Percentiles rank a stretch among this genome's conserved stretches.
phyloP scores from a whole-genome alignment of 164 flowering plant genomes.

The Stephania yunnanensis region DNA sequence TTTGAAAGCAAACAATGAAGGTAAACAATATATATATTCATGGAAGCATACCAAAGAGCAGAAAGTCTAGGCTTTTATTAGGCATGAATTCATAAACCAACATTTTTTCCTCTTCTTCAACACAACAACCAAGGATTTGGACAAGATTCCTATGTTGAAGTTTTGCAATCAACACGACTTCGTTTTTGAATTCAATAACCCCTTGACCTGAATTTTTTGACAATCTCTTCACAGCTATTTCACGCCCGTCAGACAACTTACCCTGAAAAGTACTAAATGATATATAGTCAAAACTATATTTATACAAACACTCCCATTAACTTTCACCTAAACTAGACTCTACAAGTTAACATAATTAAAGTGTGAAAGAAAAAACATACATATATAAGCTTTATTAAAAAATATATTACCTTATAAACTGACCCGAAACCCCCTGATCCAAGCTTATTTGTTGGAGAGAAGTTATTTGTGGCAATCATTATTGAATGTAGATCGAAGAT shows the following conservation, averaged over 20 bases:
- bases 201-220: constrained; percentile 34
- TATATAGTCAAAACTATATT: neutral
- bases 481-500: neutral
- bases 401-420: constrained; percentile 19
- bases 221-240: constrained; percentile 39
- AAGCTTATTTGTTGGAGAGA: constrained; percentile 17
- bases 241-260: constrained; percentile 20
- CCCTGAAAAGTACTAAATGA: constrained; percentile 21
- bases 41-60: constrained; percentile 19
- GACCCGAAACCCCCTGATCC: constrained; percentile 35
- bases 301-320: too few relatives aligned
- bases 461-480: constrained; percentile 18
- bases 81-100: constrained; percentile 22
- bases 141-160: constrained; percentile 26
- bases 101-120: constrained; percentile 20
- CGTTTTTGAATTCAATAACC: constrained; percentile 24
- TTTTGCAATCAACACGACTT: constrained; percentile 17
- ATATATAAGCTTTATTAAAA: too few relatives aligned
- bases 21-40: neutral
- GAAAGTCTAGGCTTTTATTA: constrained; percentile 22
- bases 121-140: constrained; percentile 17
- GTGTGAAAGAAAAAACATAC: too few relatives aligned
- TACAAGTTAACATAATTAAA: neutral
- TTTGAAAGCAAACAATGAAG: neutral
- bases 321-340: neutral